Percentiles rank a stretch among this genome's conserved stretches.
These are phyloP conservation scores for Lenwebbia sp. DNA, from an alignment of 345 rosid species.

Conservation along the genomic window DNA sequence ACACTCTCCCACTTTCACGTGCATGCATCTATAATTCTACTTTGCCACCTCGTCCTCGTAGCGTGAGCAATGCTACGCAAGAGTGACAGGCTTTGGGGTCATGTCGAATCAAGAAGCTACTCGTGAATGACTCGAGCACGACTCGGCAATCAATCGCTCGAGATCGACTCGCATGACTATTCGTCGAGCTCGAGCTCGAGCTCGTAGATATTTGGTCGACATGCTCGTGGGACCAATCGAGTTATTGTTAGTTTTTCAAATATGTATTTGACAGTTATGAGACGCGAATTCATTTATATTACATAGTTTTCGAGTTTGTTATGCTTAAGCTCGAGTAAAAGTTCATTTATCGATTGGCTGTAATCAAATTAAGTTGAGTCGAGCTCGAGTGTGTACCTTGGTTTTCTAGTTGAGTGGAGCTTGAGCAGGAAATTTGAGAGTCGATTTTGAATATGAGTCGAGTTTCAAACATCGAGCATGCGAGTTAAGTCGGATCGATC, in stretches of 20 bases:
- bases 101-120: background rate
- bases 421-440: background rate
- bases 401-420: background rate
- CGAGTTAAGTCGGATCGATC: fast-evolving
- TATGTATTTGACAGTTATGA: background rate
- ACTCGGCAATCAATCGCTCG: background rate
- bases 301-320: background rate
- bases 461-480: background rate
- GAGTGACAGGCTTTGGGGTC: background rate
- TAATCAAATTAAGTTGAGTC: background rate
- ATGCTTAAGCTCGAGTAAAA: background rate
- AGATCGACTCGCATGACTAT: too few species aligned
- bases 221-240: fast-evolving
- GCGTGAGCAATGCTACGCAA: background rate
- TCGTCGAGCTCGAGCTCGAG: background rate
- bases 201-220: background rate
- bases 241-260: background rate
- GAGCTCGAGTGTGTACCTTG: background rate
- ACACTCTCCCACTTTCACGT: background rate
- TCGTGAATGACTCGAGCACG: background rate
- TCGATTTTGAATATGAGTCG: background rate
- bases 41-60: background rate
- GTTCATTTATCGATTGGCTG: background rate
- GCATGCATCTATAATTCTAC: background rate
- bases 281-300: background rate